Evolutionary conservation across 2,329 filamentous ascomycete species (phyloP).

Genomic region (Nemania diffusa): DNA sequence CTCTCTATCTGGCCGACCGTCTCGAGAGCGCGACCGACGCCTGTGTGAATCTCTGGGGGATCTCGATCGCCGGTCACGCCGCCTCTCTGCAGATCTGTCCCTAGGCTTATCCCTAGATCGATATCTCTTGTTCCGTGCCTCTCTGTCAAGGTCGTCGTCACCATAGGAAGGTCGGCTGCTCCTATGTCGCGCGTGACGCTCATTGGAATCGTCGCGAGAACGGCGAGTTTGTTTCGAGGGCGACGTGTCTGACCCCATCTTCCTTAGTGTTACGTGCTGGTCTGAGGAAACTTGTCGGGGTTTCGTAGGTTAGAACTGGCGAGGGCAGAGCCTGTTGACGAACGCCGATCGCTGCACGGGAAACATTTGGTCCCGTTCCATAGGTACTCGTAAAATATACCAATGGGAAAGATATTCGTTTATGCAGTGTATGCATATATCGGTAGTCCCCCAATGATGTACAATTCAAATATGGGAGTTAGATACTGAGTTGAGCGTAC

Average conservation of each 20-base stretch:
- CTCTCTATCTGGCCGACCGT: slow-evolving; percentile 43
- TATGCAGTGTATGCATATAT: background rate
- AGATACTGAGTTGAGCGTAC: too few species aligned
- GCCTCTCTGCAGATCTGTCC: slow-evolving; percentile 39
- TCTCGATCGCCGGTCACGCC: slow-evolving; percentile 42
- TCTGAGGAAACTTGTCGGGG: background rate
- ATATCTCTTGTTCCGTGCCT: slow-evolving; percentile 30
- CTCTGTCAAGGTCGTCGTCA: slow-evolving; percentile 36
- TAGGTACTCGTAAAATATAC: background rate
- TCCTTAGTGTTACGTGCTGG: slow-evolving; percentile 6
- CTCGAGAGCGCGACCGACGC: slow-evolving; percentile 43
- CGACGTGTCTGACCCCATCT: slow-evolving; percentile 32
- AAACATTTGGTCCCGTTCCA: background rate
- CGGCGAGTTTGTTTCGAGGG: slow-evolving; percentile 7
- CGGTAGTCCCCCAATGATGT: too few species aligned
- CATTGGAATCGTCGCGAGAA: slow-evolving; percentile 33
- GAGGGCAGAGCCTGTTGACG: slow-evolving; percentile 5
- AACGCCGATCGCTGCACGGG: background rate
- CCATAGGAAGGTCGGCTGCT: slow-evolving; percentile 37
- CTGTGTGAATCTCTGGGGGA: slow-evolving; percentile 43
- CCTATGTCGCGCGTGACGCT: slow-evolving; percentile 38
- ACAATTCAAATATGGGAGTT: too few species aligned
- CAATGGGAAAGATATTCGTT: background rate
- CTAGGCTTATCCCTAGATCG: slow-evolving; percentile 40
- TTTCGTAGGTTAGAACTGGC: slow-evolving; percentile 3